Evolutionary conservation across 2,329 filamentous ascomycete species (phyloP), one percentile per base, ranked within the genome.

Genomic region (Myotisia sp.): DNA sequence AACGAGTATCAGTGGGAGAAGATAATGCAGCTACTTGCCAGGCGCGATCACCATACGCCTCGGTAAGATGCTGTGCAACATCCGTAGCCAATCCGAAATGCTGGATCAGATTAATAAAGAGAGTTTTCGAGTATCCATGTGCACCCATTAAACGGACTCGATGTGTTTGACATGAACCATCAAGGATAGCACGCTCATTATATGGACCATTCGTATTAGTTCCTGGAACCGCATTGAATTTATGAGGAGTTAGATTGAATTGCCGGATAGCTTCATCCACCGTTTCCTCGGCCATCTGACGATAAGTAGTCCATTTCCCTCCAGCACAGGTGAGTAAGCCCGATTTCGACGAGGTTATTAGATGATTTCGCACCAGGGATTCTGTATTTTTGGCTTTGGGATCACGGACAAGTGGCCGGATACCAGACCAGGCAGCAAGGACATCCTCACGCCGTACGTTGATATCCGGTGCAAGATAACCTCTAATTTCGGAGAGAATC

Each of bases 31-130:
- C 85, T 14, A 94, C 84, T 10, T 79, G 79, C 86, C 86, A 94
- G 13, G 86, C 84, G 38, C 86, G 75, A 59, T 94, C 86, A 45
- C 87, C 86, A 53, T 94, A 95, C 37, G 82, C 81, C 51, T 80
- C 73, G 9, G 79, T 79, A 21, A 94, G 68, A 58, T 94, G 85
- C 61, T 84, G 81, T 28, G 86, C 86, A 13, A 94, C 82, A 47
- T 92, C 84, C 12, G 83, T 92, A 59, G 93, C 86, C 37, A 94
- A 63, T 42, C 84, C 84, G 52, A 83, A 93, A 61, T 92, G 82
- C 58, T 94, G 85, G 52, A 93, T 90, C 22, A 94, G 65, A 58
- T 87, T 86, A 66, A 94, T 93, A 63, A 93, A 93, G 16, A 94
- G 74, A 2, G 85, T 83, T 59, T 85, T 85, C 57, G 78, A 85